phyloP scores from a whole-genome alignment of 1,284 basidiomycete species.

The Pseudozyma hubeiensis region DNA sequence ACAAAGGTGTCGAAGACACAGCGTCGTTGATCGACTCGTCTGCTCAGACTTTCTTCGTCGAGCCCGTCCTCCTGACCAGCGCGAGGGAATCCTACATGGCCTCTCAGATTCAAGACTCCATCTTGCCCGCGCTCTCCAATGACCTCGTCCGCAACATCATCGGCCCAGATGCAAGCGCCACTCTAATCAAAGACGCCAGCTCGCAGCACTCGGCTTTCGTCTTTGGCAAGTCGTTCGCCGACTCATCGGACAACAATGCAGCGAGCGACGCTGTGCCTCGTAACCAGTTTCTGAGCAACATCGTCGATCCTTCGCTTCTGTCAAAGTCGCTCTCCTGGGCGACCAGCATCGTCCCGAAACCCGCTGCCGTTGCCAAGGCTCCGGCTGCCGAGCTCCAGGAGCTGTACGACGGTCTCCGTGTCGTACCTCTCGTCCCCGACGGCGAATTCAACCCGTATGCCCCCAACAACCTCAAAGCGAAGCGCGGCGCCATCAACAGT shows the following conservation, averaged over 20 bases:
- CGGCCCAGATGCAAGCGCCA: conserved; percentile 7
- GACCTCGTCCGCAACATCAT: conserved; percentile 25
- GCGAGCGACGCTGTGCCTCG: conserved; percentile 16
- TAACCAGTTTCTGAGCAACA: conserved; percentile 27
- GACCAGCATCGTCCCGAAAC: conserved; percentile 13
- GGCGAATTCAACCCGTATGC: conserved; percentile 47
- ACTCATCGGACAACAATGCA: conserved; percentile 12
- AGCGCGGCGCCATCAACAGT: conserved; percentile 28
- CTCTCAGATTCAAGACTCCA: conserved; percentile 23
- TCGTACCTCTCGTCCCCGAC: conserved; percentile 48
- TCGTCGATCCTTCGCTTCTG: conserved; percentile 35
- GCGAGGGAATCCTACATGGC: conserved; percentile 38
- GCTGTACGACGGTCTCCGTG: conserved; percentile 36
- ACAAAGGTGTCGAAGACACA: conserved; percentile 18
- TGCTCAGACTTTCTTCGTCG: conserved; percentile 42
- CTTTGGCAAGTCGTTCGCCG: conserved; percentile 36
- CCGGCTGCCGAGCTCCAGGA: conserved; percentile 33
- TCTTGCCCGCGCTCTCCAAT: conserved; percentile 34
- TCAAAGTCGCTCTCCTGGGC: conserved; percentile 23
- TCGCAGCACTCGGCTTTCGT: conserved; percentile 45
- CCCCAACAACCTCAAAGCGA: conserved; percentile 54
- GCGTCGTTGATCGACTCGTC: conserved; percentile 19
- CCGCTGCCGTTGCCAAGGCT: conserved; percentile 31
- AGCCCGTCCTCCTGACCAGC: conserved; percentile 55
- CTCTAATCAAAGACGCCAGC: conserved; percentile 23